phyloP scores from a whole-genome alignment of 768 basidiomycete species.

The Collybiopsis luxurians region DNA sequence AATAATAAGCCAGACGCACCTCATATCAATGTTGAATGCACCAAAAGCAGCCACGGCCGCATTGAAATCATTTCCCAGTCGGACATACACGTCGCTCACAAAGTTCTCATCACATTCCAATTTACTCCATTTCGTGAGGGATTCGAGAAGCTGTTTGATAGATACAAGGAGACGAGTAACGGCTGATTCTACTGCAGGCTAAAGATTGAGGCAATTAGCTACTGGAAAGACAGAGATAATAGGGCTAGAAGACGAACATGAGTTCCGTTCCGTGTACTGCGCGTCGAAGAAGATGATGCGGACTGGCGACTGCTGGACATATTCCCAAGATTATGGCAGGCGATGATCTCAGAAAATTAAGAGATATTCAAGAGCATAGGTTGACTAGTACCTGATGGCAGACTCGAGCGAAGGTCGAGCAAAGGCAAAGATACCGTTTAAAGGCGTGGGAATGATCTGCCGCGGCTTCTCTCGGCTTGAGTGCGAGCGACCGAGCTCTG shows the following conservation, averaged over 20 bases:
- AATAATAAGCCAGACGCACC: constrained; percentile 51
- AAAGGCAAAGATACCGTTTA: no score
- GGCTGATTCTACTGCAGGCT: constrained; percentile 86
- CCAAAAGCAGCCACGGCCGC: constrained; percentile 87
- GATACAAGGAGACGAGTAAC: constrained; percentile 92
- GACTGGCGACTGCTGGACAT: constrained; percentile 1
- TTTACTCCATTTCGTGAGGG: constrained; percentile 82
- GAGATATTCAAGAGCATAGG: background rate
- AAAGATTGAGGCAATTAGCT: background rate
- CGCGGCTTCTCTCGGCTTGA: no score
- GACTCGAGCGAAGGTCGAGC: background rate
- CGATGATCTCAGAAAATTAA: background rate
- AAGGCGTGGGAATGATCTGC: no score
- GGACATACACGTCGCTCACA: constrained; percentile 97
- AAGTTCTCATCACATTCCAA: constrained; percentile 67
- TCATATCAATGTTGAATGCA: constrained; percentile 84
- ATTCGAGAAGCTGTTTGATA: constrained; percentile 92
- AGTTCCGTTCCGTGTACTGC: constrained; percentile 9
- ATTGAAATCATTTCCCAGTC: constrained; percentile 96
- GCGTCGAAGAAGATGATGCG: background rate
- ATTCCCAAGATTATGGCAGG: background rate
- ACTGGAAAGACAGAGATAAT: background rate
- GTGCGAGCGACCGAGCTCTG: no score
- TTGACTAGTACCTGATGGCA: background rate
- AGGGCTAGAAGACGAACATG: constrained; percentile 29